Base-by-base conservation (phyloP, 805 yeast species). In the Ogataea zsoltii region DNA sequence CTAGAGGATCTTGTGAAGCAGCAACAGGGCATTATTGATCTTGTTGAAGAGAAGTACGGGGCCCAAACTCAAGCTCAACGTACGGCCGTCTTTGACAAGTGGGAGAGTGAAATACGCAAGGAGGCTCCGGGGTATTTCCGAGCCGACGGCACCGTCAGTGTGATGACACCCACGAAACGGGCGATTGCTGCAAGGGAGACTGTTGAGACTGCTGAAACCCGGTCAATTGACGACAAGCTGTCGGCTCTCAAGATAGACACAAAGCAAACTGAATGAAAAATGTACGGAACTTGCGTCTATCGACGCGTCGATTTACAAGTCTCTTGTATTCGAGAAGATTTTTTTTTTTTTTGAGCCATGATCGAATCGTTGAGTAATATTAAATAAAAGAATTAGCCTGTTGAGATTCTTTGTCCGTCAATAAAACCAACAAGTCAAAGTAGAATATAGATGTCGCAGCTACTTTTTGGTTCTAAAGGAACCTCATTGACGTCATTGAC, bases 381-480 rank as follows among this genome's bases (percentile, higher is more conserved):
- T n/a, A n/a, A n/a, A n/a, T n/a, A n/a, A n/a, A n/a, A n/a, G n/a
- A n/a, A n/a, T n/a, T n/a, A n/a, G n/a, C n/a, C n/a, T n/a, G n/a
- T n/a, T n/a, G n/a, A n/a, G n/a, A 21, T 21, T 6, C 25, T 21
- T 21, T 21, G 5, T 9, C 25, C 9, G 5, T 21, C 25, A 5
- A 21, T 9, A 21, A 21, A 21, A 21, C 25, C 5, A 21, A 5
- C 25, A 21, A n/a, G n/a, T n/a, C n/a, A n/a, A n/a, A n/a, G 7
- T 21, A 21, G 25, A 21, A 21, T 21, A 5, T 14, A 38, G 35
- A 62, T 56, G 66, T 51, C 65, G 13, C 36, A 66, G 16, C 63
- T 69, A 48, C 26, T 70, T 17, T 61, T 50, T 37, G 67, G 64
- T 36, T 64, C 65, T 28, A 62, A 61, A 34, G 65, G 64, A 33